These are phyloP conservation scores for Guadua angustifolia DNA, from an alignment of 176 grass and related monocot genomes.

Conservation along the genomic window DNA sequence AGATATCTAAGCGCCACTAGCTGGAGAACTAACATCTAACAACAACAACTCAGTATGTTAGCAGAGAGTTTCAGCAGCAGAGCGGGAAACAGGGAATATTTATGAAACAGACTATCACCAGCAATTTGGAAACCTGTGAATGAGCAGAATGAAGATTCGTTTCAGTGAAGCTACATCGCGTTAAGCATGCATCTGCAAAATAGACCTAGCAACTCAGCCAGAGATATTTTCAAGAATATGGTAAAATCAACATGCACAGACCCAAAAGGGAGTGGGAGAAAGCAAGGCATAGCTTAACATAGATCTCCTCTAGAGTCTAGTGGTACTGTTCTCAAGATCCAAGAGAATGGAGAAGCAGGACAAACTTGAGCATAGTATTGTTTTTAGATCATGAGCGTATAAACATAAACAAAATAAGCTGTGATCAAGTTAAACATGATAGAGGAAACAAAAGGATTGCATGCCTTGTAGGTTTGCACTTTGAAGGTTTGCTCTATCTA, in stretches of 20 bases:
- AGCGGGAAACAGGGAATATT: not conserved
- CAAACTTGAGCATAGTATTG: not conserved
- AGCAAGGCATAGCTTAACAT: constrained; percentile 7
- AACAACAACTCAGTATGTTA: constrained; percentile 23
- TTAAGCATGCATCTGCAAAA: constrained; percentile 81
- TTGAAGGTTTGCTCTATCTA: constrained; percentile 87
- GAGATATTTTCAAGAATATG: constrained; percentile 4
- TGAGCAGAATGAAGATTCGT: constrained; percentile 83
- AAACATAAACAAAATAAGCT: constrained; percentile 24
- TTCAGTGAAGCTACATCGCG: constrained; percentile 64
- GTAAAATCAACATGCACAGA: not conserved
- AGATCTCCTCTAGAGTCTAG: not conserved
- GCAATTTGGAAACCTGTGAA: constrained; percentile 69
- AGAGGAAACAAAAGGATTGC: not conserved
- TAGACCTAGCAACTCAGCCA: constrained; percentile 22
- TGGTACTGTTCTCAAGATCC: not conserved
- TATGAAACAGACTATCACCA: not conserved
- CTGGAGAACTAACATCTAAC: constrained; percentile 1
- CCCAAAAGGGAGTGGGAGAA: not conserved
- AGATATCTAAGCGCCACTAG: not conserved
- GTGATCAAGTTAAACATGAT: not conserved
- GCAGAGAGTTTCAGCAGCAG: constrained; percentile 25
- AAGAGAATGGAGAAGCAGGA: constrained; percentile 11
- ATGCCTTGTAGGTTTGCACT: constrained; percentile 94
- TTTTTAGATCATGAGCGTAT: not conserved